Evolutionary conservation across 2,329 filamentous ascomycete genomes (phyloP).

Genomic region (Setomelanomma holmii): DNA sequence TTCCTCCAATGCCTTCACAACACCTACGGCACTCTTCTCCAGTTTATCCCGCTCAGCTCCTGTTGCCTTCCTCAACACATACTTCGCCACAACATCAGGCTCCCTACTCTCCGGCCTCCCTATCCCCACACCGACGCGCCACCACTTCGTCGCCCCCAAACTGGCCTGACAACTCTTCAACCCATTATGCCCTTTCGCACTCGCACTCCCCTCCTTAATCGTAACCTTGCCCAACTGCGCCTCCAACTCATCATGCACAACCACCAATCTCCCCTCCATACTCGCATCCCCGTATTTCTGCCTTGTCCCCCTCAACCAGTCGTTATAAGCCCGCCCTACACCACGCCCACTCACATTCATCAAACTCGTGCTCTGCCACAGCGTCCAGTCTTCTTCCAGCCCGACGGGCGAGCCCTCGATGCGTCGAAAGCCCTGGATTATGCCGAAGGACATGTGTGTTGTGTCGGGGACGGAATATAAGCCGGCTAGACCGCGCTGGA

Average conservation of each 20-base stretch:
- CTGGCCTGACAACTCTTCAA: conserved; percentile 50
- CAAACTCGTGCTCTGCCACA: conserved; percentile 75
- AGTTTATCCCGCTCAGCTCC: conserved; percentile 50
- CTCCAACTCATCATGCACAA: conserved; percentile 92
- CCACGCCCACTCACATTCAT: conserved; percentile 88
- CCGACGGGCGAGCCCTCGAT: conserved; percentile 8
- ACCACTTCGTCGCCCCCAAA: conserved; percentile 49
- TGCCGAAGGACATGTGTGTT: conserved; percentile 50
- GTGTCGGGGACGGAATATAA: conserved; percentile 39
- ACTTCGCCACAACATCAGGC: conserved; percentile 71
- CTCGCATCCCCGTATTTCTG: conserved; percentile 11
- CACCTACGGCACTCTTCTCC: conserved; percentile 55
- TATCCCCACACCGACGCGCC: conserved; percentile 82
- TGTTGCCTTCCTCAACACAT: conserved; percentile 77
- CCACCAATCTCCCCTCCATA: conserved; percentile 65
- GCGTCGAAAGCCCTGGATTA: conserved; percentile 49
- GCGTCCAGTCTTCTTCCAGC: conserved; percentile 58
- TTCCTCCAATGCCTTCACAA: conserved; percentile 61
- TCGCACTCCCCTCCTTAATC: conserved; percentile 65
- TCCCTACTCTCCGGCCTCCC: conserved; percentile 78
- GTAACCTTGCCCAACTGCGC: conserved; percentile 71
- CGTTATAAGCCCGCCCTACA: conserved; percentile 69
- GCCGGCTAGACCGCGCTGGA: conserved; percentile 38
- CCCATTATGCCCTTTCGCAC: conserved; percentile 55
- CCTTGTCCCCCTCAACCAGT: conserved; percentile 47